Evolutionary conservation across 1,139 yeast species (phyloP), one percentile per base, ranked within the genome.

Genomic region (Debaryomyces psychrophilus): DNA sequence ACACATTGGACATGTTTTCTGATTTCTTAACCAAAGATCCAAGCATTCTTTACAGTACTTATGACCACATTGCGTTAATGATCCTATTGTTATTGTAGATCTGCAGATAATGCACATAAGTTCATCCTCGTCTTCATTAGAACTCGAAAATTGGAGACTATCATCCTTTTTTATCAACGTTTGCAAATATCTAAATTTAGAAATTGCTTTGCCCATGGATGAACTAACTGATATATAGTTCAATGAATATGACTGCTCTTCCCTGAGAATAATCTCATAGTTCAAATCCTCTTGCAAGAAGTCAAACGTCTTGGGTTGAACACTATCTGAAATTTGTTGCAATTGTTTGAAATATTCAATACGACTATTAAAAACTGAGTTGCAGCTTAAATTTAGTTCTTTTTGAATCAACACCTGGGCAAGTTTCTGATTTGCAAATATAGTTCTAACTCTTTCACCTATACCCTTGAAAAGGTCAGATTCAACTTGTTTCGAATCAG

Each of bases 21-120:
- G 71, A 11, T 67, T 69, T 46, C 58, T 60, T 47, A 86, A 62
- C 98, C 99, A 93, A 47, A 77, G 83, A 12, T 68, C 74, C 31
- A 90, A 70, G 62, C 98, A 92, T 2, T 79, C 85, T 48, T 81
- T 79, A 61, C 97, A 92, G 60, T 86, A 92, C 56, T 84, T 85
- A 64, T 92, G 98, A 0, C 97, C 97, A 73, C 98, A 92, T 15
- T 82, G 83, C 0, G 96, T 85, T 50, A 92, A 71, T 0, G 93
- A 78, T 0, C 98, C 98, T 40, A 82, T 73, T 2, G 81, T 73
- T 39, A 90, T 89, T 1, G 77, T 62, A 3, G 82, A 75, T 20
- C 86, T 80, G 61, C 99, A 93, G 53, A 93, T 90, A 37, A 85
- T 78, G 65, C 98, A 93, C 42, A 77, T 67, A 49, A 76, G 62